Evolutionary conservation across 2,329 filamentous ascomycete genomes (phyloP).

Genomic region (Aquanectria penicillioides): DNA sequence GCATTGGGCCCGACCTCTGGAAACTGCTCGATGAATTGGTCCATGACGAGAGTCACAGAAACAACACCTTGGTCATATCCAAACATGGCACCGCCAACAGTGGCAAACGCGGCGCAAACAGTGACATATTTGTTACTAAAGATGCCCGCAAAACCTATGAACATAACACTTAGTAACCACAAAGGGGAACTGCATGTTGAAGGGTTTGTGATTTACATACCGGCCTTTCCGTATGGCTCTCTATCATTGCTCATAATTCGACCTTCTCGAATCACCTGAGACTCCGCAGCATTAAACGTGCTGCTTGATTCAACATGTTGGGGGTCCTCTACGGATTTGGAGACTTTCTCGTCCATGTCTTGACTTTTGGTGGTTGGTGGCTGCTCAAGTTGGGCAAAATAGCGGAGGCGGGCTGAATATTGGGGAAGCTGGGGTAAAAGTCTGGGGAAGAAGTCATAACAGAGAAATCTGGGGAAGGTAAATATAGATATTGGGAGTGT

Average conservation of each 20-base stretch:
- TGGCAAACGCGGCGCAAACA: conserved; percentile 18
- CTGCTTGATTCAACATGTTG: conserved; percentile 3
- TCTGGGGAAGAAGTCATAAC: conserved; percentile 3
- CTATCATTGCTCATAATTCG: conserved; percentile 1
- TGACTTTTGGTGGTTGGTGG: background rate
- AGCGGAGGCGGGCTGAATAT: background rate
- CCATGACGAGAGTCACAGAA: conserved; percentile 44
- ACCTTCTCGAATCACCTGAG: background rate
- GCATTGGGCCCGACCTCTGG: conserved; percentile 41
- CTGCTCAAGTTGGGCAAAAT: background rate
- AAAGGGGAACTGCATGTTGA: background rate
- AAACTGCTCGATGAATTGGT: conserved; percentile 42
- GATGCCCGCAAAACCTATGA: conserved; percentile 12
- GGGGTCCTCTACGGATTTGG: background rate
- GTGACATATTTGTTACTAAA: conserved; percentile 21
- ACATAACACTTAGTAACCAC: background rate
- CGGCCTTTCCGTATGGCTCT: conserved; percentile 16
- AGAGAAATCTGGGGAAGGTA: conserved; percentile 9
- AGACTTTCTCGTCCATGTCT: conserved; percentile 7
- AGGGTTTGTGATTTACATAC: background rate
- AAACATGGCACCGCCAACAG: conserved; percentile 23
- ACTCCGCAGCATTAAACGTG: background rate
- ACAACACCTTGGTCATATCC: conserved; percentile 48
- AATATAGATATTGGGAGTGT: background rate
- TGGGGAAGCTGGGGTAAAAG: background rate